Evolutionary conservation across 441 rosid species (phyloP), one percentile per base, ranked within the genome.

Genomic region (Croton laevigatus): DNA sequence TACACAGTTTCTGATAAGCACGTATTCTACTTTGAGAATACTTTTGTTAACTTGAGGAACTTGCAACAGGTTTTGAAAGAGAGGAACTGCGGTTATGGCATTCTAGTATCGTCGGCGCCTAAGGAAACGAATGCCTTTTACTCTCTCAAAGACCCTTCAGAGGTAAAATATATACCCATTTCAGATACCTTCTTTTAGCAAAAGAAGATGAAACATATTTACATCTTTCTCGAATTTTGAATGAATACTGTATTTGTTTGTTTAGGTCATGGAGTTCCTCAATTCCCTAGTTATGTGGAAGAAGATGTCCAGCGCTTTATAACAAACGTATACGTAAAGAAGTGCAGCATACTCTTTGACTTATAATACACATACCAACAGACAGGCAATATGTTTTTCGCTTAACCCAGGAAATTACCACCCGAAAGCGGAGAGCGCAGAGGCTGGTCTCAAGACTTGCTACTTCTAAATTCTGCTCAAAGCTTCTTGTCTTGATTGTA

Each of bases 211-310:
- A 6, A 16, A 6, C 11, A 3, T 53, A 8, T n/a, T n/a, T 19
- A 38, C 3, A 38, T 5, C 8, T 46, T 46, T 46, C n/a, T 17
- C 14, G 3, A 13, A 14, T 49, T 14, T 4, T 49, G 53, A 48
- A 48, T 48, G 16, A 14, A 13, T 49, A 7, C 7, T 17, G 17
- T 49, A 46, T 46, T 57, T 8, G 8, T 36, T 10, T 1, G 32
- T 13, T 23, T 75, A 95, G 98, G 99, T 95, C 22, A 87, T 89
- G 98, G 92, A 88, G 89, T 89, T 92, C 81, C 90, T 95, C 54
- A 78, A 85, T 53, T 79, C 86, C 48, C 76, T 92, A 75, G 97
- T 84, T 77, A 71, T 13, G 46, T 92, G 94, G 97, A 89, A 89
- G 90, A 79, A 84, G 32, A 27, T 2, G 75, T 79, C 88, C 12